Conservation (phyloP, 768 basidiomycete species). For the Suillus variegatus region DNA sequence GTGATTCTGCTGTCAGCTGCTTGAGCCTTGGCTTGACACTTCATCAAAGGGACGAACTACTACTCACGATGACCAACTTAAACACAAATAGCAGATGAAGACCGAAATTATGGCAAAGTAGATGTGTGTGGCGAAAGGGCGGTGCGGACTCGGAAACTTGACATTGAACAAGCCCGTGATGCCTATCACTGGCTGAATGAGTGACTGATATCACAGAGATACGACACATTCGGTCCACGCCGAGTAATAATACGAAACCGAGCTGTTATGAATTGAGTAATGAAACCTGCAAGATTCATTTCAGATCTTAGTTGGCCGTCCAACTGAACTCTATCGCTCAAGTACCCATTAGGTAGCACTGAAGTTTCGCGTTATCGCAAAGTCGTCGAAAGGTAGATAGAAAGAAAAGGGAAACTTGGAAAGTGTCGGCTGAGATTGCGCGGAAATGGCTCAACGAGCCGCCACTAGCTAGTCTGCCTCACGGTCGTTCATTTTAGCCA, state of each 20-base stretch:
- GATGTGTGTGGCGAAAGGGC: not conserved
- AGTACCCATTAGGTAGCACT: not conserved
- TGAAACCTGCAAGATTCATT: not conserved
- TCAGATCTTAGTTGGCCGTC: not conserved
- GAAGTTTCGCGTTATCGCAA: not conserved
- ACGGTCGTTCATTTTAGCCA: not conserved
- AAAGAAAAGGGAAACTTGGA: not conserved
- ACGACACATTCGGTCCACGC: not conserved
- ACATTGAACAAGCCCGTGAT: not conserved
- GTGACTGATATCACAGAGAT: not conserved
- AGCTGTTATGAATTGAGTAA: not conserved
- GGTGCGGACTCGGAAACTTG: not conserved
- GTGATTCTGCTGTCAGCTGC: not conserved
- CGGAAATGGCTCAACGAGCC: not conserved
- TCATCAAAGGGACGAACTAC: not conserved
- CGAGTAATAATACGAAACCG: not conserved
- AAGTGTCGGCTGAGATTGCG: not conserved
- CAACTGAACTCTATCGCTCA: not conserved
- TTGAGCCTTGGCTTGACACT: not conserved
- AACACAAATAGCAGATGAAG: not conserved
- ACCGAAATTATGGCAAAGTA: not conserved
- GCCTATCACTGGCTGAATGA: not conserved
- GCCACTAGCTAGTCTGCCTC: conserved; percentile 1
- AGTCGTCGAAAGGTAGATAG: not conserved
- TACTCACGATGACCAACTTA: not conserved